phyloP scores from a whole-genome alignment of 2,329 filamentous ascomycete species.

The Beauveria sp. region DNA sequence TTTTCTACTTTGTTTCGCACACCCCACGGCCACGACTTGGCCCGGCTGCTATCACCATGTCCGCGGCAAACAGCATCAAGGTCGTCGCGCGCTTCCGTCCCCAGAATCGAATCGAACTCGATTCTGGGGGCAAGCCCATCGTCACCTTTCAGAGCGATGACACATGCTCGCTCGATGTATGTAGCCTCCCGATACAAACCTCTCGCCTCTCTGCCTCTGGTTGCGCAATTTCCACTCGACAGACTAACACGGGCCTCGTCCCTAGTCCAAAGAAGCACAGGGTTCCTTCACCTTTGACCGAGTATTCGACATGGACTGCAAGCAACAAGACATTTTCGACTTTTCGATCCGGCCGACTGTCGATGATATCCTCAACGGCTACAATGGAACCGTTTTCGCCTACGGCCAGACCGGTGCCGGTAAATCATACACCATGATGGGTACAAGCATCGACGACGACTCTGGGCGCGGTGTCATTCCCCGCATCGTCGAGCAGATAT shows the following conservation, averaged over 20 bases:
- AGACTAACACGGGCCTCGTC: not conserved
- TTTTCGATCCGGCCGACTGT: conserved; percentile 95
- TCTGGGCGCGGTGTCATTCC: conserved; percentile 89
- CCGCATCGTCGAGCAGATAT: conserved; percentile 95
- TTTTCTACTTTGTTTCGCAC: conserved; percentile 2
- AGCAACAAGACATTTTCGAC: conserved; percentile 91
- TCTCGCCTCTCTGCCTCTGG: not conserved
- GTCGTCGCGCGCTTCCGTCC: conserved; percentile 97
- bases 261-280: conserved; percentile 71
- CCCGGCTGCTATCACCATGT: conserved; percentile 36
- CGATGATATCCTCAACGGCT: conserved; percentile 96
- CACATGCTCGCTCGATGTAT: conserved; percentile 78
- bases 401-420: conserved; percentile 97
- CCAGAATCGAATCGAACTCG: conserved; percentile 90
- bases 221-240: not conserved
- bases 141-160: conserved; percentile 84
- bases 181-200: conserved; percentile 23
- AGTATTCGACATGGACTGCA: conserved; percentile 89
- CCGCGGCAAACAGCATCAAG: conserved; percentile 61
- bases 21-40: conserved; percentile 1
- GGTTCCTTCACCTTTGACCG: conserved; percentile 95
- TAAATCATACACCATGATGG: conserved; percentile 94
- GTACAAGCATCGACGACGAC: conserved; percentile 79
- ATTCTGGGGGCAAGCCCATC: conserved; percentile 84
- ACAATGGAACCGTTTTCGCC: conserved; percentile 98